A percentile compares a stretch with the other conserved stretches of the same genome.
These are phyloP conservation scores for Meripilus lineatus DNA, from an alignment of 1,284 basidiomycete genomes.

Conservation along the genomic window DNA sequence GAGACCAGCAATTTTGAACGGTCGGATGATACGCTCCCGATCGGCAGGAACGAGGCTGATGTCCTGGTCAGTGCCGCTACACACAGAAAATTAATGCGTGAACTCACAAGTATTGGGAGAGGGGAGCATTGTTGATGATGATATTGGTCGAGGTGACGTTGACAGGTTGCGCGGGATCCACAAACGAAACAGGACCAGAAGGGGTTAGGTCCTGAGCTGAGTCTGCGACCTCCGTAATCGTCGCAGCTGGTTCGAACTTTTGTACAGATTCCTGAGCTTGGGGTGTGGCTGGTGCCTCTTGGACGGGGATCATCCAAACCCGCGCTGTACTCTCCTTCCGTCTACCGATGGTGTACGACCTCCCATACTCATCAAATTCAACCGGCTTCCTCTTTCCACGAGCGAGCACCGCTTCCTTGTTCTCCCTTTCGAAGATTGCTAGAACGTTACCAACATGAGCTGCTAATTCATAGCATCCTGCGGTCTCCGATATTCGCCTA, in stretches of 20 bases:
- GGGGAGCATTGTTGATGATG: conserved; percentile 80
- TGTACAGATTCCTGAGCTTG: conserved; percentile 6
- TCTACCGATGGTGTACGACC: conserved; percentile 80
- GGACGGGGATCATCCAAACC: conserved; percentile 90
- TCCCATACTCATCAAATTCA: conserved; percentile 65
- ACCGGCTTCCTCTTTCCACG: conserved; percentile 52
- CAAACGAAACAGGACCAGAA: conserved; percentile 10
- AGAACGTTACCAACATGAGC: conserved; percentile 51
- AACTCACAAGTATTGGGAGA: conserved; percentile 70
- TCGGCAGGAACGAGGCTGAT: conserved; percentile 56
- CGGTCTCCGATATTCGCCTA: conserved; percentile 60
- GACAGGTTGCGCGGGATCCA: conserved; percentile 12
- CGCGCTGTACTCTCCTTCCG: conserved; percentile 85
- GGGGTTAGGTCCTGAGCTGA: conserved; percentile 7
- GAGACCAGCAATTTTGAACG: conserved; percentile 81
- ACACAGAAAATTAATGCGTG: neutral
- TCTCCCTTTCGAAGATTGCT: conserved; percentile 56
- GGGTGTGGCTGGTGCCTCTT: conserved; percentile 18
- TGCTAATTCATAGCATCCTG: conserved; percentile 59
- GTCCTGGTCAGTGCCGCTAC: no score
- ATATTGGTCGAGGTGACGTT: conserved; percentile 36
- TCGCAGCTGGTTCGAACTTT: neutral
- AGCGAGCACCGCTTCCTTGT: conserved; percentile 52
- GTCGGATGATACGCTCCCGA: conserved; percentile 77
- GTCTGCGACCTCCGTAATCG: neutral